Conservation (phyloP, 2,329 filamentous ascomycete species). For the Trichoderma polysporum region DNA sequence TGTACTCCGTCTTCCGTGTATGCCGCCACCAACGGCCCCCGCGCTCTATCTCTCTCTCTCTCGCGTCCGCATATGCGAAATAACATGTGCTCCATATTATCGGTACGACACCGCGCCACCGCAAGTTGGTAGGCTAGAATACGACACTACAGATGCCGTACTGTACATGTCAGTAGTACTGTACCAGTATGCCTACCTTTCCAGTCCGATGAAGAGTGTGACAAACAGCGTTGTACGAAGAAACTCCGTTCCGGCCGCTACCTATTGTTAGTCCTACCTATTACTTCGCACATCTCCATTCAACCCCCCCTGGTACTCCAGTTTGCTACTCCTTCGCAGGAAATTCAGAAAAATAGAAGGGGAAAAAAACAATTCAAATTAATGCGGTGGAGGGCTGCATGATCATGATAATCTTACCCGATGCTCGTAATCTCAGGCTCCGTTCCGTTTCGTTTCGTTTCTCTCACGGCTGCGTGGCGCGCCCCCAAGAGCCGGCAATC, state of each 20-base stretch:
- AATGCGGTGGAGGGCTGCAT: slow-evolving; percentile 12
- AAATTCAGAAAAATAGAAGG: neutral
- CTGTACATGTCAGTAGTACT: no score
- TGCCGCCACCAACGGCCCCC: neutral
- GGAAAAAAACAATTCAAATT: neutral
- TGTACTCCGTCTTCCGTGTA: neutral
- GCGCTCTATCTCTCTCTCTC: neutral
- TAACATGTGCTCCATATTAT: neutral
- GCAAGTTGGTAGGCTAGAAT: no score
- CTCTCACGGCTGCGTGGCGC: no score
- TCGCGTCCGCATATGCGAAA: neutral
- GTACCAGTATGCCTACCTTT: no score
- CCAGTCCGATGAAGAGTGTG: neutral
- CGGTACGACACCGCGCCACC: neutral
- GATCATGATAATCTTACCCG: slow-evolving; percentile 4
- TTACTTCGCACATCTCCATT: neutral
- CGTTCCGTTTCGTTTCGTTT: neutral
- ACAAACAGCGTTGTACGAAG: no score
- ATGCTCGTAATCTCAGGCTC: slow-evolving; percentile 11
- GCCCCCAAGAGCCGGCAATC: neutral
- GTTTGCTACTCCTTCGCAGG: neutral
- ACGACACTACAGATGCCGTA: no score
- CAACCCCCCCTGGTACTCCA: neutral
- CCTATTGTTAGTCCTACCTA: neutral
- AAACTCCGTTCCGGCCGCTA: no score